Evolutionary conservation across 2,329 filamentous ascomycete genomes (phyloP).

Genomic region (Phaeophleospora eucalypticola): DNA sequence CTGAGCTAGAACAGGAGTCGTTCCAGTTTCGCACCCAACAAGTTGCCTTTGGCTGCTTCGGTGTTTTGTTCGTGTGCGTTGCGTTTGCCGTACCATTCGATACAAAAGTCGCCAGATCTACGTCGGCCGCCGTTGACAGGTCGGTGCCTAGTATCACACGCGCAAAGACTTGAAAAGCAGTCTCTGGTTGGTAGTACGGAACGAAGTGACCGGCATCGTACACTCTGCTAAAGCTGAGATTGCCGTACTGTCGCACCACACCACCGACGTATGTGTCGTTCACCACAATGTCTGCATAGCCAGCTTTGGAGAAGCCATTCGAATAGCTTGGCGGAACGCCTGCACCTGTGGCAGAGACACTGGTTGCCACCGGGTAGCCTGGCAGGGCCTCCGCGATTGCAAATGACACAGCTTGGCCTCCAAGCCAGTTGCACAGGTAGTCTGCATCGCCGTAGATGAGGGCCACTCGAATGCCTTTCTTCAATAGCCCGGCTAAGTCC

Average conservation of each 20-base stretch:
- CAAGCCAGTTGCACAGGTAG: conserved; percentile 58
- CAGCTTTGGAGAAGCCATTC: conserved; percentile 58
- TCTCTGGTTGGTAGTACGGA: conserved; percentile 51
- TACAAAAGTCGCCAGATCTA: conserved; percentile 39
- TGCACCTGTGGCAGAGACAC: conserved; percentile 8
- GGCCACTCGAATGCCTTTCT: conserved; percentile 53
- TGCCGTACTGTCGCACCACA: conserved; percentile 70
- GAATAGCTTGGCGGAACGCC: conserved; percentile 40
- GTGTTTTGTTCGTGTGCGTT: conserved; percentile 51
- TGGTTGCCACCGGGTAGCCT: conserved; percentile 13
- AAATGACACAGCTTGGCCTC: conserved; percentile 35
- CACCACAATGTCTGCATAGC: conserved; percentile 68
- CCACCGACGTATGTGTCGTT: conserved; percentile 67
- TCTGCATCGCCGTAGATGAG: conserved; percentile 61
- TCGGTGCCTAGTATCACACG: conserved; percentile 50
- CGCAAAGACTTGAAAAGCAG: conserved; percentile 51
- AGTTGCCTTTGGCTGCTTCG: conserved; percentile 42
- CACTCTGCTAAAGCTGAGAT: conserved; percentile 52
- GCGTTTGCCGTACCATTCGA: conserved; percentile 57
- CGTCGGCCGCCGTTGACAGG: conserved; percentile 46
- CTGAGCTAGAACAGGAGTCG: conserved; percentile 51
- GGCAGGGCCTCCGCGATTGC: conserved; percentile 22
- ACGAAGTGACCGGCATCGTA: conserved; percentile 53
- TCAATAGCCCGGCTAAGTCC: conserved; percentile 41
- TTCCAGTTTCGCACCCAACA: conserved; percentile 58